phyloP scores from a whole-genome alignment of 1,284 basidiomycete species.

The Cutaneotrichosporon mucoides region DNA sequence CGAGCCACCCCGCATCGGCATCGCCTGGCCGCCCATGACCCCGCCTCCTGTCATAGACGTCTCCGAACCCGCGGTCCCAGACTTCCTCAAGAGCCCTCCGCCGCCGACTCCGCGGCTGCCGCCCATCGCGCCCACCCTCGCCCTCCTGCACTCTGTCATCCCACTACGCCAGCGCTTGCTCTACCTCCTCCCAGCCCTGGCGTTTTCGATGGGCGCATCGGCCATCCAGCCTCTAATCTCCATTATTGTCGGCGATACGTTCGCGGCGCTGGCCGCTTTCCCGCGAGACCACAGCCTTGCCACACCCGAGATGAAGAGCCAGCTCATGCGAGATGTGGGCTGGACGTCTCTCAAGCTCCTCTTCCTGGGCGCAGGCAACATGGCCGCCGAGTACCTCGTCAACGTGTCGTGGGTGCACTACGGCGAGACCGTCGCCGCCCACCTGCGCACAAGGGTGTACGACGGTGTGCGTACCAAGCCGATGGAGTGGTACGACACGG shows the following conservation, averaged over 20 bases:
- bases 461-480: constrained; percentile 64
- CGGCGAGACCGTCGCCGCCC: constrained; percentile 72
- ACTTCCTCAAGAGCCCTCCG: not conserved
- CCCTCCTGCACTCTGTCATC: constrained; percentile 64
- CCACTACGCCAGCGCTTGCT: constrained; percentile 56
- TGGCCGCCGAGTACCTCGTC: constrained; percentile 69
- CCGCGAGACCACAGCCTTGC: constrained; percentile 45
- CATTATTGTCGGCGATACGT: constrained; percentile 76
- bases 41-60: no score
- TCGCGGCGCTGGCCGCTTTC: constrained; percentile 67
- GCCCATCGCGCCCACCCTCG: constrained; percentile 54
- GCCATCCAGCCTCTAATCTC: constrained; percentile 92
- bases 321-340: constrained; percentile 60
- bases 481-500: constrained; percentile 82
- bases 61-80: no score
- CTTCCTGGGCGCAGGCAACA: constrained; percentile 64
- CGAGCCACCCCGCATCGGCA: no score
- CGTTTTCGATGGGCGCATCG: constrained; percentile 66
- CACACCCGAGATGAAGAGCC: constrained; percentile 52
- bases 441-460: constrained; percentile 68
- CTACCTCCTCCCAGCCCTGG: constrained; percentile 66
- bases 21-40: no score
- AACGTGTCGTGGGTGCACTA: constrained; percentile 80
- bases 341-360: constrained; percentile 64
- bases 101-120: not conserved